phyloP scores from a whole-genome alignment of 148 eudicot genomes.

The Rheum nobile region DNA sequence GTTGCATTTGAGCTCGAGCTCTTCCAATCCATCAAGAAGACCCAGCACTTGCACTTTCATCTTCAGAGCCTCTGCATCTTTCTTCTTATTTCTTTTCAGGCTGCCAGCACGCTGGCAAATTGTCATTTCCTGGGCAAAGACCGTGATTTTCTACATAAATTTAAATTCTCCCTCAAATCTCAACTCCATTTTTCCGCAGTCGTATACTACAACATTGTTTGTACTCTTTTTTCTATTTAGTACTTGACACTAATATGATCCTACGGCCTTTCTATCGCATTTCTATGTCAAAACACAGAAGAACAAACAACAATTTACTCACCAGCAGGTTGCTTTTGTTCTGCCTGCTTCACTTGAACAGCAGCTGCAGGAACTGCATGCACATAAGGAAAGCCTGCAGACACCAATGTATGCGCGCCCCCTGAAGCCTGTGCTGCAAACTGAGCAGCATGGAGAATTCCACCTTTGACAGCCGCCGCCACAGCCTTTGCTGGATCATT shows the following conservation, averaged over 20 bases:
- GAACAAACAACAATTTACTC: slow-evolving; percentile 21
- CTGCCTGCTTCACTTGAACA: slow-evolving; percentile 45
- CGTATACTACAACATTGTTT: background rate
- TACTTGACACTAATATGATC: background rate
- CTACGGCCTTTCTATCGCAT: background rate
- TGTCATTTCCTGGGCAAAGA: slow-evolving; percentile 56
- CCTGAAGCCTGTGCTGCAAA: slow-evolving; percentile 50
- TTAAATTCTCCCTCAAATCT: slow-evolving; percentile 12
- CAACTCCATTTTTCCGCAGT: background rate
- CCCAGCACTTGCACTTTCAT: background rate
- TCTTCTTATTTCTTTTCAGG: slow-evolving; percentile 46
- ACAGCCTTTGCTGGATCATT: slow-evolving; percentile 71
- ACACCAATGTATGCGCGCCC: slow-evolving; percentile 27
- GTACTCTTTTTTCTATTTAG: background rate
- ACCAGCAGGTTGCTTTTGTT: slow-evolving; percentile 95
- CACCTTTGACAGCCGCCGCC: slow-evolving; percentile 55
- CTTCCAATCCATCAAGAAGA: background rate
- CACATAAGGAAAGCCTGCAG: slow-evolving; percentile 47
- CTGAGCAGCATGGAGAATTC: slow-evolving; percentile 38
- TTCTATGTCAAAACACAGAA: background rate
- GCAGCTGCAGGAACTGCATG: slow-evolving; percentile 37
- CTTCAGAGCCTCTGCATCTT: background rate
- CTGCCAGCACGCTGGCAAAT: slow-evolving; percentile 40
- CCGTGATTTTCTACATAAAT: slow-evolving; percentile 19
- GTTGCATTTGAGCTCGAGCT: no score